Evolutionary conservation across 2,329 filamentous ascomycete genomes (phyloP).

Genomic region (Colletotrichum horii): DNA sequence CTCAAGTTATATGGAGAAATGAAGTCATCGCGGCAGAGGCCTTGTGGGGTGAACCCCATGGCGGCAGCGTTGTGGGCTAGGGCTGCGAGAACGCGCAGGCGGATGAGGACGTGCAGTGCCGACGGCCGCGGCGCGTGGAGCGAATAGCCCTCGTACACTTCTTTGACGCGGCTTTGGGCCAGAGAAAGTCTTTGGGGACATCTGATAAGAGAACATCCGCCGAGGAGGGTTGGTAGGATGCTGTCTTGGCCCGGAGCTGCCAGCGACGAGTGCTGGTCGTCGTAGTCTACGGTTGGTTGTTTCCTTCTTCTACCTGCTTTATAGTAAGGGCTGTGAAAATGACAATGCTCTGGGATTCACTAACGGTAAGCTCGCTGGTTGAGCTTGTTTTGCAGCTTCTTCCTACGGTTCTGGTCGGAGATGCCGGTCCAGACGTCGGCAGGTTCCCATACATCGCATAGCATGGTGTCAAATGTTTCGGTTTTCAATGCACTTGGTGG

Average conservation of each 20-base stretch:
- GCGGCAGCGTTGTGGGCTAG: constrained; percentile 6
- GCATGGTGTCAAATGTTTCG: not conserved
- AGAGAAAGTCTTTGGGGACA: not conserved
- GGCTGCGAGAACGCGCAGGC: constrained; percentile 16
- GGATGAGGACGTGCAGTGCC: constrained; percentile 6
- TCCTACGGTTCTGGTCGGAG: not conserved
- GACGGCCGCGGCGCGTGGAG: not conserved
- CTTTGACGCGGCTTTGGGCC: not conserved
- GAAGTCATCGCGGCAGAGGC: constrained; percentile 8
- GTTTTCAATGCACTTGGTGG: not conserved
- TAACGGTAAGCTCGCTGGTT: constrained; percentile 5
- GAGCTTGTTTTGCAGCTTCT: constrained; percentile 3
- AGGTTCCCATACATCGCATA: not conserved
- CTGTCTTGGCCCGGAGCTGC: not conserved
- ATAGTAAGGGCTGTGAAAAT: not conserved
- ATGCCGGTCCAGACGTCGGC: not conserved
- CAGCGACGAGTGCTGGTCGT: not conserved
- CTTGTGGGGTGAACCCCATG: constrained; percentile 9
- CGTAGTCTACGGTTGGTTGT: not conserved
- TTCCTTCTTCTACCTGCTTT: not conserved
- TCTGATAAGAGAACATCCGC: not conserved
- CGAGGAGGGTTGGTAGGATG: not conserved
- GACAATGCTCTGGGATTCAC: rapidly evolving
- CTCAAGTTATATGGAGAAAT: not conserved
- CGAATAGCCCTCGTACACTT: not conserved